Conservation (phyloP, 139 green algal species). For the Coccomyxa sp. region DNA sequence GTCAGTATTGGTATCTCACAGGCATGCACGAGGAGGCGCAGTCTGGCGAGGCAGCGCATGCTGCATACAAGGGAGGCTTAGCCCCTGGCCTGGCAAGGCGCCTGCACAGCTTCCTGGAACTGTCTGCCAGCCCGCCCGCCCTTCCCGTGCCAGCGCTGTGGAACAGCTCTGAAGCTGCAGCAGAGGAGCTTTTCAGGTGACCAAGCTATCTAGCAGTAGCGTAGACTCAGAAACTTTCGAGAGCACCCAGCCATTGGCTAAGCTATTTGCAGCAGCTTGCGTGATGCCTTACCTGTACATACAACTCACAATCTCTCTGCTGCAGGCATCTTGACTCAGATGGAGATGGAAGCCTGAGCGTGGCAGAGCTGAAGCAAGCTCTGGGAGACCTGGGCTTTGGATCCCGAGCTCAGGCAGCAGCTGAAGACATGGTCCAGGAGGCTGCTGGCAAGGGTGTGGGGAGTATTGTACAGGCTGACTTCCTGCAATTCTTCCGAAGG, state of each 20-base stretch:
- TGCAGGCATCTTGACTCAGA: conserved; percentile 47
- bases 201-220: too few species aligned
- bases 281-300: too few species aligned
- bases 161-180: neutral
- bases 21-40: conserved; percentile 82
- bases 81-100: conserved; percentile 44
- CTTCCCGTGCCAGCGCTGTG: neutral
- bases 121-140: neutral
- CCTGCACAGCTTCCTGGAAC: conserved; percentile 20
- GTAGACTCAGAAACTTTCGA: too few species aligned
- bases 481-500: conserved; percentile 49
- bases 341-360: conserved; percentile 46
- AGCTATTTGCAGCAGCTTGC: too few species aligned
- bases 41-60: conserved; percentile 72
- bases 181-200: conserved; percentile 21
- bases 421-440: conserved; percentile 5
- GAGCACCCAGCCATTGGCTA: too few species aligned
- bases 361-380: conserved; percentile 38
- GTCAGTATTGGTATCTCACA: neutral
- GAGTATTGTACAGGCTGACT: conserved; percentile 25
- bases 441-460: conserved; percentile 13
- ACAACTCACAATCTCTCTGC: too few species aligned
- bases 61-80: conserved; percentile 81
- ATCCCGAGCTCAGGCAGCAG: neutral
- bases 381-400: conserved; percentile 42